Evolutionary conservation across 1,284 basidiomycete species (phyloP).

Genomic region (Kwoniella shivajii): DNA sequence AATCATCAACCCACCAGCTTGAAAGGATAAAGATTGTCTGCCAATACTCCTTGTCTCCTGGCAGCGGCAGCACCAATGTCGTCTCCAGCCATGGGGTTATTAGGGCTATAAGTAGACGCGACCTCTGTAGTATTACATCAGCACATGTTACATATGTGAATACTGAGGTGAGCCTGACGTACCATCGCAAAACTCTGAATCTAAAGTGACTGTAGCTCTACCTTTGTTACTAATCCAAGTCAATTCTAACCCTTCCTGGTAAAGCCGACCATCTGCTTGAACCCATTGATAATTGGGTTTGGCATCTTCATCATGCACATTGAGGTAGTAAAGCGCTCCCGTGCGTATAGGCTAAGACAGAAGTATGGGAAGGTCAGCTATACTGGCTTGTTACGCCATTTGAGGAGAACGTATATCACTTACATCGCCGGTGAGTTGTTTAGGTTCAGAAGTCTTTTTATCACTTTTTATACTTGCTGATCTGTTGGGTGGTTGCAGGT

Average conservation of each 20-base stretch:
- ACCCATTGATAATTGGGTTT: slow-evolving; percentile 78
- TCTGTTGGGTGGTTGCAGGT: slow-evolving; percentile 33
- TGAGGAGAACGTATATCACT: slow-evolving; percentile 28
- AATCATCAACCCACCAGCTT: slow-evolving; percentile 60
- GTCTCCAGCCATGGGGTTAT: slow-evolving; percentile 71
- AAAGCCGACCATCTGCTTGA: slow-evolving; percentile 77
- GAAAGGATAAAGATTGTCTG: slow-evolving; percentile 79
- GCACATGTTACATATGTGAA: neutral
- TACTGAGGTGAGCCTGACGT: slow-evolving; percentile 14
- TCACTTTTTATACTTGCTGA: slow-evolving; percentile 34
- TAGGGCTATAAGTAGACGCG: slow-evolving; percentile 72
- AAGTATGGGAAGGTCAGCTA: slow-evolving; percentile 14
- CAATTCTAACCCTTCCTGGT: slow-evolving; percentile 73
- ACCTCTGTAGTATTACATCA: slow-evolving; percentile 61
- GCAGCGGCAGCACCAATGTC: slow-evolving; percentile 84
- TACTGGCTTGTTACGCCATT: neutral
- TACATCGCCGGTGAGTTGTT: slow-evolving; percentile 57
- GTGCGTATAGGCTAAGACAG: slow-evolving; percentile 70
- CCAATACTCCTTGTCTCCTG: slow-evolving; percentile 61
- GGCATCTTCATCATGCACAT: slow-evolving; percentile 66
- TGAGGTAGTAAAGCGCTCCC: slow-evolving; percentile 82
- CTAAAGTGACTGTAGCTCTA: slow-evolving; percentile 75
- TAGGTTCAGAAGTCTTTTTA: slow-evolving; percentile 52
- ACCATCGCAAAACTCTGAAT: slow-evolving; percentile 71
- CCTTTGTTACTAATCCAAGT: slow-evolving; percentile 79